Percentiles rank a stretch among this genome's conserved stretches.
Conservation (phyloP, 2,329 filamentous ascomycete genomes). For the Metarhizium humberi region DNA sequence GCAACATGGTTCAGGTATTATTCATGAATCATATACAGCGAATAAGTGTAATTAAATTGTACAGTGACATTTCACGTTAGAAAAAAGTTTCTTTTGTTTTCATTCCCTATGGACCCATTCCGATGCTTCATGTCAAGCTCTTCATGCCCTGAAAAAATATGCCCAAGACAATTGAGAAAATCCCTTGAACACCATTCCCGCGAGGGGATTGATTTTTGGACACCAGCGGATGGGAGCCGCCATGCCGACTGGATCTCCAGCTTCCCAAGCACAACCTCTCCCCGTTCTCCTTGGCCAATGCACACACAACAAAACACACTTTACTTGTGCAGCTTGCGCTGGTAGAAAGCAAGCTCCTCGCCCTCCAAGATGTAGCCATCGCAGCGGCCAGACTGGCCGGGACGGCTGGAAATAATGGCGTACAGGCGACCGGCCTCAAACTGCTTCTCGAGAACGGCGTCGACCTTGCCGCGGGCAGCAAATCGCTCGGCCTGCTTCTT, state of each 20-base stretch:
- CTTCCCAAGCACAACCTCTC: constrained; percentile 5
- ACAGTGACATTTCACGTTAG: not conserved
- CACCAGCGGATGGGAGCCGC: not conserved
- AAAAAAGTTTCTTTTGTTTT: not conserved
- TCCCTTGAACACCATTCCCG: not conserved
- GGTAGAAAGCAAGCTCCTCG: constrained; percentile 99
- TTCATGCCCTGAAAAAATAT: not conserved
- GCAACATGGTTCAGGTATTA: no score
- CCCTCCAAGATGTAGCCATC: constrained; percentile 99
- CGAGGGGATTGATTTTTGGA: not conserved
- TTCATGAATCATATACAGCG: no score
- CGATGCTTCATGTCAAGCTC: constrained; percentile 1
- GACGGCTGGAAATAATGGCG: constrained; percentile 85
- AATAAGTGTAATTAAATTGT: not conserved
- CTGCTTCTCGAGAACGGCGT: constrained; percentile 87
- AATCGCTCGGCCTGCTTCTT: constrained; percentile 91
- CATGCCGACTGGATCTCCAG: not conserved
- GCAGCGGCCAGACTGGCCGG: constrained; percentile 91
- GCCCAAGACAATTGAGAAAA: constrained; percentile 3
- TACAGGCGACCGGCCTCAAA: constrained; percentile 98
- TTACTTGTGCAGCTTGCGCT: constrained; percentile 99
- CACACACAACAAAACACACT: constrained; percentile 14
- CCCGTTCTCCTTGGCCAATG: not conserved
- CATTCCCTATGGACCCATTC: constrained; percentile 2
- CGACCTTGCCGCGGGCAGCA: constrained; percentile 83